These are phyloP conservation scores for Rhexocercosporidium sp. DNA, from an alignment of 2,329 filamentous ascomycete species.

Conservation along the genomic window DNA sequence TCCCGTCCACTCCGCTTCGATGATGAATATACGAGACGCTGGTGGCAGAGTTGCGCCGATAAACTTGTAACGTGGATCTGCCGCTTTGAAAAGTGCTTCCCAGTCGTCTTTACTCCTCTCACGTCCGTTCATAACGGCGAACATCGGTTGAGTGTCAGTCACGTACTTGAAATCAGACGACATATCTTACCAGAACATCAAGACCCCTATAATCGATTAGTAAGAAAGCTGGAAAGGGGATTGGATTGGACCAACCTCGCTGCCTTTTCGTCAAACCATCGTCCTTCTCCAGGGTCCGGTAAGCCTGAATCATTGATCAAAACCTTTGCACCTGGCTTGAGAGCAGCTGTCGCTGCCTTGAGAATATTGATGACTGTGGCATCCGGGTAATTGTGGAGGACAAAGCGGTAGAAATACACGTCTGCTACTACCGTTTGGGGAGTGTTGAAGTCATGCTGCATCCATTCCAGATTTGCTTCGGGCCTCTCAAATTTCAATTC, in stretches of 20 bases:
- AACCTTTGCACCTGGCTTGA: not conserved
- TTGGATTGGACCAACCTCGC: no score
- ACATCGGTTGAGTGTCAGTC: not conserved
- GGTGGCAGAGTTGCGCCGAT: not conserved
- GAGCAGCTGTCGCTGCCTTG: not conserved
- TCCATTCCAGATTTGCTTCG: not conserved
- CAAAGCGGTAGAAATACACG: not conserved
- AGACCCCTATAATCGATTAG: no score
- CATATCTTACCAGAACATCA: no score
- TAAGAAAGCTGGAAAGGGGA: no score
- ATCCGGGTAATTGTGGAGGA: not conserved
- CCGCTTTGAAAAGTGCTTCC: slow-evolving; percentile 16
- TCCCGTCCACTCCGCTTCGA: slow-evolving; percentile 16
- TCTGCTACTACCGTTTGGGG: not conserved
- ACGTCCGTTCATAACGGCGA: slow-evolving; percentile 15
- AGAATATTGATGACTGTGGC: slow-evolving; percentile 4
- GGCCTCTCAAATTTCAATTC: not conserved
- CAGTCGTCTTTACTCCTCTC: slow-evolving; percentile 15
- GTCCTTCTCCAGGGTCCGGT: not conserved
- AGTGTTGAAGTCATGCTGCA: slow-evolving; percentile 5
- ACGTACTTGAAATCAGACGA: no score
- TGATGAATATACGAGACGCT: slow-evolving; percentile 8
- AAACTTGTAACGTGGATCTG: slow-evolving; percentile 18
- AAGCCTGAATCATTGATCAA: not conserved
- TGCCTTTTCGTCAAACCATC: not conserved